Evolutionary conservation across 345 rosid genomes (phyloP), one percentile per base, ranked within the genome.

Genomic region (Eucalyptus fibrosa): DNA sequence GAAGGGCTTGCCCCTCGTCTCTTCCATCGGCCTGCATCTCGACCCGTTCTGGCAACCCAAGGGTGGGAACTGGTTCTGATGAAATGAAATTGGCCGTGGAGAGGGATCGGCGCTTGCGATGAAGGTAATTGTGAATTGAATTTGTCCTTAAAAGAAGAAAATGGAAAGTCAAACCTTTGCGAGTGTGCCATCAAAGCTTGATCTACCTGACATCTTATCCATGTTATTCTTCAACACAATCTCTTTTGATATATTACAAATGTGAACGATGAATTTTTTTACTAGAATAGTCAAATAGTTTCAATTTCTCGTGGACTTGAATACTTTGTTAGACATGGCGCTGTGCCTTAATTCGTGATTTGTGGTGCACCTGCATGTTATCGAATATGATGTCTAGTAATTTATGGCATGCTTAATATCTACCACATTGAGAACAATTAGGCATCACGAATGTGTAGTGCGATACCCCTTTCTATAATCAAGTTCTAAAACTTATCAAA

Each of bases 11-110:
- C 96, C 98, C n/a, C 89, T 96, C 87, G 89, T 96, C 32, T 95
- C 98, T 86, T 96, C 98, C 10, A 18, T 95, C 67, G 98, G 98
- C 44, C 89, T 96, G 87, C 96, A 96, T 89, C 92, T 92, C 59
- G 97, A 96, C 56, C 97, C 96, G 9, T 95, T 86, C 40, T 94
- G 93, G 96, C 91, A 92, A 13, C 93, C 94, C 87, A 59, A 77
- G 85, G 47, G 7, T 40, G 47, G 30, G 85, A 37, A 40, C 45
- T 19, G 83, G 83, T 26, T 77, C 8, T 11, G 24, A 10, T 65
- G 77, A 15, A 4, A n/a, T 7, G 11, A 15, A 16, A n/a, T 7
- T 14, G 77, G 37, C 77, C 19, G 77, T 30, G 77, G 77, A 15
- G 77, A 4, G 21, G 17, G 37, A 65, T 16, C 9, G 77, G 77